Conservation (phyloP, 1,284 basidiomycete species). For the Trametes pubescens region DNA sequence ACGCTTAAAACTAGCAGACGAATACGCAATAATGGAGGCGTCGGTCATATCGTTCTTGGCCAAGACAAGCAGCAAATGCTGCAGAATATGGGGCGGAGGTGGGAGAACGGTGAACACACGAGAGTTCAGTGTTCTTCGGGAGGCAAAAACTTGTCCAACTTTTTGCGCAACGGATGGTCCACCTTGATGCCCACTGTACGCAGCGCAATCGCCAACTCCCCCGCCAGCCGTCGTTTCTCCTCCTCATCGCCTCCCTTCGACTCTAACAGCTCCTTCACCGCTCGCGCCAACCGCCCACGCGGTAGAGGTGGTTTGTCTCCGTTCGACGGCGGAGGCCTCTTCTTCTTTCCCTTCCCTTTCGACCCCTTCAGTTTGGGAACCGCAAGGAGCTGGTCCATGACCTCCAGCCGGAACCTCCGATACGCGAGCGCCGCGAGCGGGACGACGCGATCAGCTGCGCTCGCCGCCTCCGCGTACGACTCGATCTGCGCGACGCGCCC, state of each 20-base stretch:
- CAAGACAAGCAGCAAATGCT: neutral
- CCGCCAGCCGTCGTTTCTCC: slow-evolving; percentile 55
- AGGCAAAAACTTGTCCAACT: slow-evolving; percentile 60
- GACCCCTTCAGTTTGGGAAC: slow-evolving; percentile 66
- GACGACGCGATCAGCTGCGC: slow-evolving; percentile 68
- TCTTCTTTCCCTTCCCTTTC: slow-evolving; percentile 51
- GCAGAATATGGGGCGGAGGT: neutral
- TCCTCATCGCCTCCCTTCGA: slow-evolving; percentile 55
- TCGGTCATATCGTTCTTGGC: neutral
- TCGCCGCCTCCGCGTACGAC: slow-evolving; percentile 76
- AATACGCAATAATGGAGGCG: neutral
- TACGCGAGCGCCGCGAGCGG: slow-evolving; percentile 68
- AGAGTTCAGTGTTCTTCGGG: slow-evolving; percentile 23
- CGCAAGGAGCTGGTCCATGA: slow-evolving; percentile 72
- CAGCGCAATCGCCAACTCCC: slow-evolving; percentile 59
- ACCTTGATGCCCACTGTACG: slow-evolving; percentile 62
- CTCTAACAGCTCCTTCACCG: slow-evolving; percentile 70
- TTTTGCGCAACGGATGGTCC: slow-evolving; percentile 71
- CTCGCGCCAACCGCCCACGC: slow-evolving; percentile 70
- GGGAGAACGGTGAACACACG: neutral
- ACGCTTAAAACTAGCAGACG: neutral
- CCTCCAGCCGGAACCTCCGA: slow-evolving; percentile 73
- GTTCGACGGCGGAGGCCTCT: slow-evolving; percentile 40
- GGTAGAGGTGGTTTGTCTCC: slow-evolving; percentile 52
- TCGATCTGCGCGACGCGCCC: slow-evolving; percentile 64